Conservation (phyloP, 345 rosid species). For the Carallia brachiata region DNA sequence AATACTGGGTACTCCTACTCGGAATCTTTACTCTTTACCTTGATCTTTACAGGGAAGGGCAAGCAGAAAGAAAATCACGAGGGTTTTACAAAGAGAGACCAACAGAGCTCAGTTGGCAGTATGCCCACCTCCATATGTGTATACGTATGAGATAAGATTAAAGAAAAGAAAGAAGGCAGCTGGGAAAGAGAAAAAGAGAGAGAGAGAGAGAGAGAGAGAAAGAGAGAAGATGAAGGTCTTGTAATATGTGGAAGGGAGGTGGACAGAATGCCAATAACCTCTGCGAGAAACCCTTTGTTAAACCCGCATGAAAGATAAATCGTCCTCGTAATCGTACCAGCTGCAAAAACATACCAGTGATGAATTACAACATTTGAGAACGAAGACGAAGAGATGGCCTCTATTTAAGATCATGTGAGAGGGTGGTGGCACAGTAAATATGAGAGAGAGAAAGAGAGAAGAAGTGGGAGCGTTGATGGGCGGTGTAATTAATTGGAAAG, state of each 20-base stretch:
- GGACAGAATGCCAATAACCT: constrained; percentile 99
- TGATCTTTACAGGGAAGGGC: not conserved
- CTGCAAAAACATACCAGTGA: constrained; percentile 9
- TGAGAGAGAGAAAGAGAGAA: constrained; percentile 32
- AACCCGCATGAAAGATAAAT: constrained; percentile 55
- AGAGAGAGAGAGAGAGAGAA: too few relatives aligned
- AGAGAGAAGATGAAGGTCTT: too few relatives aligned
- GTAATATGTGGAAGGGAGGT: constrained; percentile 50
- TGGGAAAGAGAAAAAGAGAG: not conserved
- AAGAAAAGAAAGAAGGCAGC: not conserved
- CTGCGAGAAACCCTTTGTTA: constrained; percentile 84
- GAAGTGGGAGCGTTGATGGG: constrained; percentile 17
- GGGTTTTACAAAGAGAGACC: constrained; percentile 80
- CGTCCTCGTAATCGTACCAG: constrained; percentile 2
- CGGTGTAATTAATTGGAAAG: constrained; percentile 36
- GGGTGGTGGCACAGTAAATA: constrained; percentile 35
- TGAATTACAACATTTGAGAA: not conserved
- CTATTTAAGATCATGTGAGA: constrained; percentile 32
- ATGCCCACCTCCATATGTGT: constrained; percentile 73
- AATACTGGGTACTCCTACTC: constrained; percentile 1
- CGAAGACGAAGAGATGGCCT: constrained; percentile 22
- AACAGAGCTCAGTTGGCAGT: constrained; percentile 82
- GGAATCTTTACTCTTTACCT: constrained; percentile 23
- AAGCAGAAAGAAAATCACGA: constrained; percentile 30
- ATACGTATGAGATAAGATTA: not conserved